Base-by-base conservation (phyloP, 768 basidiomycete species). In the Naematelia encephala region DNA sequence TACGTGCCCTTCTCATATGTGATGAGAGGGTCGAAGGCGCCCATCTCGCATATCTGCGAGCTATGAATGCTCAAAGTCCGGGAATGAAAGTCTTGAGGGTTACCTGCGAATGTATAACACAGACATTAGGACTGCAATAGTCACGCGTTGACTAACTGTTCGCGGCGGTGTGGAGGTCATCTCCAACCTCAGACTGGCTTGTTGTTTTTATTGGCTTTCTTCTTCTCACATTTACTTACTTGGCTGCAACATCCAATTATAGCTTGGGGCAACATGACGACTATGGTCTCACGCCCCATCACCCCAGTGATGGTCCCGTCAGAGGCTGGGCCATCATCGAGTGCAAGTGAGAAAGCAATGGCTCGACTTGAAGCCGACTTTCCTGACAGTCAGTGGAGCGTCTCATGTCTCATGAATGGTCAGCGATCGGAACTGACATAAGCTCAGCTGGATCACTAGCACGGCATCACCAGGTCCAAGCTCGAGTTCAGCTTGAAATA, bases 361-460 rank as follows among this genome's bases (percentile, higher is more conserved):
- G 34, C 66, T 53, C 60, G 68, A 27, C 59, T 73, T 34, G 49
- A 61, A 2, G 21, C 39, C 10, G 58, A 59, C 16, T 73, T 70
- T 44, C 62, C 71, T 3, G 67, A 70, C 54, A 60, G 71, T 73
- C n/a, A 34, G 63, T 61, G 16, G 21, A 25, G 34, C 22, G 30
- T 50, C 57, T 25, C 49, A 47, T 8, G 3, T 26, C 22, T 13
- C 27, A 27, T 30, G 54, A 22, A 27, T 8, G 16, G 34, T 8
- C 34, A 8, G 34, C 16, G 8, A 39, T 8, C 34, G 34, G 34
- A 16, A 39, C 51, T 62, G 51, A 66, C 30, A 16, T 27, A n/a
- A 34, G 56, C 4, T 53, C 68, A 97, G 93, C 93, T 78, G 82
- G 82, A 13, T 87, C 91, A 0, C 80, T 96, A 34, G 81, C 81